phyloP scores from a whole-genome alignment of 768 basidiomycete species.

The Trametes cinnabarina region DNA sequence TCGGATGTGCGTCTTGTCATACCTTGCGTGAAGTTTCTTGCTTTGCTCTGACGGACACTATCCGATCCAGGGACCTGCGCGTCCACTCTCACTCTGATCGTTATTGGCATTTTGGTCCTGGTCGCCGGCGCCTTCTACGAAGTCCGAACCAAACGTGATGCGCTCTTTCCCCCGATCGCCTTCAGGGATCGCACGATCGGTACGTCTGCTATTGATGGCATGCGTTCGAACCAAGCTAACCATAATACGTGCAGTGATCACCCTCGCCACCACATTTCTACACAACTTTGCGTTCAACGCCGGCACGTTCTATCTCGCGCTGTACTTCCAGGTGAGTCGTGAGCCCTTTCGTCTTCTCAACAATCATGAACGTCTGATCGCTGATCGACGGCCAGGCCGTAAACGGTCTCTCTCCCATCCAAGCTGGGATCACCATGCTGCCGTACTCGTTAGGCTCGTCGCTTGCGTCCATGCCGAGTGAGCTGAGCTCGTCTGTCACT shows the following conservation, averaged over 20 bases:
- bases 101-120: constrained; percentile 53
- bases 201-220: constrained; percentile 31
- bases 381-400: constrained; percentile 50
- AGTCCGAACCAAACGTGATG: constrained; percentile 60
- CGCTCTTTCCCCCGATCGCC: constrained; percentile 64
- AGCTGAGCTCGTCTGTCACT: constrained; percentile 9
- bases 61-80: constrained; percentile 56
- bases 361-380: constrained; percentile 10
- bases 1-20: constrained; percentile 56
- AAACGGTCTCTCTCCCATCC: constrained; percentile 63
- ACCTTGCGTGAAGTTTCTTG: constrained; percentile 7
- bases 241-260: constrained; percentile 45
- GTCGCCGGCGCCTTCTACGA: constrained; percentile 67
- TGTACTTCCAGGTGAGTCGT: constrained; percentile 73
- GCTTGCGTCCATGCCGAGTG: constrained; percentile 70
- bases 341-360: not conserved
- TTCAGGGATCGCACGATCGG: constrained; percentile 62
- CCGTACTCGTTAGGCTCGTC: constrained; percentile 87
- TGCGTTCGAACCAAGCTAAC: constrained; percentile 9
- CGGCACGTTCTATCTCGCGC: constrained; percentile 82
- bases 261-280: constrained; percentile 69
- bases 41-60: constrained; percentile 10
- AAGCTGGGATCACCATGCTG: constrained; percentile 72
- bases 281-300: constrained; percentile 83
- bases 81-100: constrained; percentile 59